Evolutionary conservation across 2,329 filamentous ascomycete species (phyloP), one percentile per base, ranked within the genome.

Genomic region (Colletotrichum noveboracense): DNA sequence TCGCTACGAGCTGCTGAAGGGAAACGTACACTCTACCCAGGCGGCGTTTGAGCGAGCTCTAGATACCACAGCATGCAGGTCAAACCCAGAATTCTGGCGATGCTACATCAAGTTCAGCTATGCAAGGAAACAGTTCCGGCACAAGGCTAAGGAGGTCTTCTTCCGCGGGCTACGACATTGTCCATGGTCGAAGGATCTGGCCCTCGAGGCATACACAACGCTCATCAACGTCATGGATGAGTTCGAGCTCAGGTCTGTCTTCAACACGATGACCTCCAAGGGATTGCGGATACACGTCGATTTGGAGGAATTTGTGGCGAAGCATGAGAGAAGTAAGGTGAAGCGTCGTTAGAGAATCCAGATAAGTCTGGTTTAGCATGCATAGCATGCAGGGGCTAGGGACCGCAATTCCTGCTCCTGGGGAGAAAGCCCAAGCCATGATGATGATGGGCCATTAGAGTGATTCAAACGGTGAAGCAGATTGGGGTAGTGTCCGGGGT

Each of bases 11-110:
- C 80, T 88, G 18, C 81, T 80, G 21, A 82, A 82, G 13, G 90
- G 89, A 7, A 90, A 89, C 70, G 81, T 82, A 6, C 86, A 91
- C 78, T 89, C 89, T 0, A 84, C 88, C 1, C 86, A 85, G 52
- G 85, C 87, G 1, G 89, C 88, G 0, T 90, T 91, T 70, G 90
- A 91, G 79, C 85, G 86, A n/a, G 88, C 89, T 2, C 79, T 92
- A 3, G 81, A 82, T 2, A 85, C 84, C 66, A 84, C 85, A 6
- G 78, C 78, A 12, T 85, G 86, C 80, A 83, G 80, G 32, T 82
- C 83, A 48, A 88, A 86, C 62, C 79, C 84, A 1, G 81, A 82
- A 7, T 77, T 92, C 6, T 92, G 90, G 90, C 79, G 85, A 21
- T 81, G 82, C 5, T 92, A 91, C 76, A 82, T 91, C 26, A 85